These are phyloP conservation scores for Asterophora parasitica DNA, from an alignment of 768 basidiomycete species.

Conservation along the genomic window DNA sequence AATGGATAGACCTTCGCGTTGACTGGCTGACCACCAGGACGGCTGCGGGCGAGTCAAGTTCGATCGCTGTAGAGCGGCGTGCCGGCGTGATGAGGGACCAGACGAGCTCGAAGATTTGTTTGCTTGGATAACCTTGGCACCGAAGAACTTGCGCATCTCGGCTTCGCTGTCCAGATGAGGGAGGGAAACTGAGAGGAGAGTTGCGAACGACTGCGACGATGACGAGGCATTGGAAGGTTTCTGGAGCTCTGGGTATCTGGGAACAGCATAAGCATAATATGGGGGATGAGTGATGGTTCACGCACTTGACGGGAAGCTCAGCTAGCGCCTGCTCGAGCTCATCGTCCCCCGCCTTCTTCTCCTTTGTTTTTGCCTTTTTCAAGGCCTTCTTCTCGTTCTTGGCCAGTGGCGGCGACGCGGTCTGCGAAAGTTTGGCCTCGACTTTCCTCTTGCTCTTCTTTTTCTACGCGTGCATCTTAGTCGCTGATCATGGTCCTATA, in stretches of 20 bases:
- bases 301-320: conserved; percentile 76
- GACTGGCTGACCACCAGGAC: conserved; percentile 68
- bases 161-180: conserved; percentile 82
- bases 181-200: conserved; percentile 74
- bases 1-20: conserved; percentile 70
- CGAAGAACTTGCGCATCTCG: conserved; percentile 93
- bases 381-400: conserved; percentile 52
- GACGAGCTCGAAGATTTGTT: conserved; percentile 37
- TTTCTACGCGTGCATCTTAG: conserved; percentile 14
- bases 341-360: conserved; percentile 61
- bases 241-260: conserved; percentile 52
- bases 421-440: conserved; percentile 7
- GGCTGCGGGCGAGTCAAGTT: conserved; percentile 73
- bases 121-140: conserved; percentile 79
- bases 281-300: neutral
- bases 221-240: conserved; percentile 27
- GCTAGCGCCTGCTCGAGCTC: conserved; percentile 83
- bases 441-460: conserved; percentile 38
- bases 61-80: conserved; percentile 48
- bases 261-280: no score
- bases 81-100: conserved; percentile 29
- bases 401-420: conserved; percentile 12
- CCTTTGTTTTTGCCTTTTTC: conserved; percentile 64
- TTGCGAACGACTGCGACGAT: conserved; percentile 33
- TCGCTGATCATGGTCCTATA: neutral